Evolutionary conservation across 2,329 filamentous ascomycete species (phyloP).

Genomic region (Macrophomina tecta): DNA sequence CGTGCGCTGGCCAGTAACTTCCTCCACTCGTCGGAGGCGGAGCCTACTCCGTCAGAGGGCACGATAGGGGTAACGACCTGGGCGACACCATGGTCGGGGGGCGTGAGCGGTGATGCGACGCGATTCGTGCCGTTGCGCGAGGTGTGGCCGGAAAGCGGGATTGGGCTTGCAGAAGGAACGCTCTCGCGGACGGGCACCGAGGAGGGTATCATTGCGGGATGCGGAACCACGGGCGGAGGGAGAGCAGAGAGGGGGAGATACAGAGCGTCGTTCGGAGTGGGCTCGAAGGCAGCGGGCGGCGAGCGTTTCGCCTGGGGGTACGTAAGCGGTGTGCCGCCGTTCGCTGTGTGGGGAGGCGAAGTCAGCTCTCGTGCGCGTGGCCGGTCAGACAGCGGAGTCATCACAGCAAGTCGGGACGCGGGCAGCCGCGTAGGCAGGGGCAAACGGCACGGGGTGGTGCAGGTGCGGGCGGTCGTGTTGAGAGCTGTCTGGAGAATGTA

Average conservation of each 20-base stretch:
- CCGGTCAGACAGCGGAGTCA: constrained; percentile 20
- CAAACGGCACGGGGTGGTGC: neutral
- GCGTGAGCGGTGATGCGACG: constrained; percentile 25
- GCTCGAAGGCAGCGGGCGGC: constrained; percentile 26
- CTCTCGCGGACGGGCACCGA: constrained; percentile 27
- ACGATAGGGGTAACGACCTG: neutral
- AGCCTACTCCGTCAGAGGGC: neutral
- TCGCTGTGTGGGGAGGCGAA: constrained; percentile 19
- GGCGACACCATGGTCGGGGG: constrained; percentile 26
- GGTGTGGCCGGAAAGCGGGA: constrained; percentile 19
- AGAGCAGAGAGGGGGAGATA: constrained; percentile 13
- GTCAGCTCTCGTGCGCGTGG: constrained; percentile 12
- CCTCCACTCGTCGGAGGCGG: constrained; percentile 26
- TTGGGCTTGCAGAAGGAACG: constrained; percentile 23
- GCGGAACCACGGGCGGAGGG: constrained; percentile 19
- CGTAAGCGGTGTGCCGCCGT: constrained; percentile 20
- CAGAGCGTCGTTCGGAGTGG: constrained; percentile 27
- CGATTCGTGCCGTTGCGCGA: constrained; percentile 19
- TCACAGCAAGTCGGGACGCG: neutral
- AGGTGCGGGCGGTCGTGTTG: neutral
- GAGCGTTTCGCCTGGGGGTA: constrained; percentile 9
- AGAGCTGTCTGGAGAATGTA: constrained; percentile 19
- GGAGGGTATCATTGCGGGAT: constrained; percentile 18
- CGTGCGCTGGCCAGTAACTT: constrained; percentile 24
- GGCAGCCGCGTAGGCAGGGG: neutral